Evolutionary conservation across 2,329 filamentous ascomycete genomes (phyloP), one percentile per base, ranked within the genome.

Genomic region (Albifimbria verrucaria): DNA sequence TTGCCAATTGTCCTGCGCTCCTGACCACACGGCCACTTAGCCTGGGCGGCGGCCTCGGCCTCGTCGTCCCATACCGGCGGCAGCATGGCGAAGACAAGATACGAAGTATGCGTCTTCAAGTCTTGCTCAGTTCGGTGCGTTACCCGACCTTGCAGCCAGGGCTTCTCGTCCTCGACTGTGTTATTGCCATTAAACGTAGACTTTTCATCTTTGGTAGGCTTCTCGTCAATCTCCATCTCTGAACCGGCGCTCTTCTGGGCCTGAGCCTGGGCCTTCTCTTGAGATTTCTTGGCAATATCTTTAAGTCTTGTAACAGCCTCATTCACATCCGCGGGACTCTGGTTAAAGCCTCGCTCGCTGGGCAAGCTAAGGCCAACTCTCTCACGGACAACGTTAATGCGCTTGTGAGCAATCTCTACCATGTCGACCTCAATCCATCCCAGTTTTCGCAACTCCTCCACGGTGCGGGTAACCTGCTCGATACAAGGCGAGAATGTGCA

Each of bases 401-500:
- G 85, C 61, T 84, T 86, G 62, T 96, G 87, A 11, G 85, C 78
- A 11, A 99, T 83, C 71, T 97, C 94, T 1, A 96, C 89, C 90
- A 96, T 97, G 61, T 90, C 86, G 58, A 97, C 95, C 53, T 93
- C 88, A 10, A 92, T 81, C 94, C 94, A 99, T 50, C 90, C 91
- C 7, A 92, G 76, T 36, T 85, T 82, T 51, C 93, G 87, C 70
- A 99, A 80, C 12, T 84, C 83, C 11, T 89, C 87, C 51, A 96
- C 86, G 0, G 94, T 97, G 52, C 86, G 84, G 50, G 89, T 91
- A 21, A 95, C 93, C 74, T 99, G 94, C 72, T 99, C 94, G 59
- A 99, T 95, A 71, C 94, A 99, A 0, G 94, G 94, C 1, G 89
- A 95, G 73, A 99, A 99, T 1, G 92, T 95, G 75, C 94, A 99